Percentiles rank a stretch among this genome's conserved stretches.
Evolutionary conservation across 169 alveolate species (phyloP).

Genomic region (Cryptosporidium meleagridis): DNA sequence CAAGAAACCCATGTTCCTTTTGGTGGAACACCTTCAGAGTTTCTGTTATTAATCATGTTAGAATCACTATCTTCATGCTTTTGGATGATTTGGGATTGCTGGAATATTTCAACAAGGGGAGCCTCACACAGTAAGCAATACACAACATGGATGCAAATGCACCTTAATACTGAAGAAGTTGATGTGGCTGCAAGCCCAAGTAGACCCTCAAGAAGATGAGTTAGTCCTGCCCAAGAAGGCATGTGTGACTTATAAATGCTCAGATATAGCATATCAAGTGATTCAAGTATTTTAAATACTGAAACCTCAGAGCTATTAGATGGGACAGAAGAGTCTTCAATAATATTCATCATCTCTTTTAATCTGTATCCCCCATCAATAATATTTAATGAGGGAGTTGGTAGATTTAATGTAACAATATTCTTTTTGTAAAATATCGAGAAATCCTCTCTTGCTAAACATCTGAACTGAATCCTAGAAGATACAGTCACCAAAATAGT

Average conservation of each 20-base stretch:
- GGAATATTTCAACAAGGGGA: constrained; percentile 59
- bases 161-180: constrained; percentile 40
- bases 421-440: background rate
- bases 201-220: constrained; percentile 64
- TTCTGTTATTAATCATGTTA: background rate
- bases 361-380: constrained; percentile 48
- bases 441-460: background rate
- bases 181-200: constrained; percentile 74
- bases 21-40: constrained; percentile 6
- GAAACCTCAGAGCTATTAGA: constrained; percentile 39
- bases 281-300: constrained; percentile 26
- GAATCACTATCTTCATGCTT: background rate
- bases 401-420: background rate
- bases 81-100: background rate
- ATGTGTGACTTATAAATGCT: constrained; percentile 64
- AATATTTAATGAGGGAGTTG: constrained; percentile 5
- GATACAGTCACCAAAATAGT: constrained; percentile 65
- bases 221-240: constrained; percentile 73
- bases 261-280: constrained; percentile 37
- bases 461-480: constrained; percentile 50
- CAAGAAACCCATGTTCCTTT: constrained; percentile 69
- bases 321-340: constrained; percentile 37
- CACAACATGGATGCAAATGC: constrained; percentile 46
- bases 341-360: constrained; percentile 47
- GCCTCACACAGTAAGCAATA: constrained; percentile 56